Evolutionary conservation across 495 filamentous ascomycete species (phyloP).

Genomic region (Aeminium ludgeri): DNA sequence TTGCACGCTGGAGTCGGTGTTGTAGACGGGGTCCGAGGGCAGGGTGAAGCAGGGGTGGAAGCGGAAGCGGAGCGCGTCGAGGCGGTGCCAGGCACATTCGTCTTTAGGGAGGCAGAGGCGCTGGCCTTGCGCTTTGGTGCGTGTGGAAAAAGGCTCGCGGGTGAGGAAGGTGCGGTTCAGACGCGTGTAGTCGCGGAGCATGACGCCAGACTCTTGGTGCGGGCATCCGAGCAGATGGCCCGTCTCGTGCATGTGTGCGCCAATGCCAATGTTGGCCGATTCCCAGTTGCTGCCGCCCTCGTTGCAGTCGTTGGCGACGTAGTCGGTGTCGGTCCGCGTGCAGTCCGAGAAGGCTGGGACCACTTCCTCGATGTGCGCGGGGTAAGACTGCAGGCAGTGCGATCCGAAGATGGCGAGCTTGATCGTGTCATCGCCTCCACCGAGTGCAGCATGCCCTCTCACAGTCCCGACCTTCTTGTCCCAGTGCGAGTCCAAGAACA

Average conservation of each 20-base stretch:
- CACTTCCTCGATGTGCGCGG: slow-evolving; percentile 66
- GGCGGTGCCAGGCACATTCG: slow-evolving; percentile 75
- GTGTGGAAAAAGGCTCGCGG: slow-evolving; percentile 64
- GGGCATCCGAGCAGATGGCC: slow-evolving; percentile 80
- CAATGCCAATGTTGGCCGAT: slow-evolving; percentile 77
- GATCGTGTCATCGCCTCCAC: slow-evolving; percentile 49
- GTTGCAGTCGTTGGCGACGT: slow-evolving; percentile 67
- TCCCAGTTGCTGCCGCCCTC: slow-evolving; percentile 84
- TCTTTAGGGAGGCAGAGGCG: slow-evolving; percentile 55
- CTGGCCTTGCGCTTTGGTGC: slow-evolving; percentile 61
- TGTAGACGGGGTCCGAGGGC: slow-evolving; percentile 52
- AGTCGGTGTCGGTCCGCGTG: slow-evolving; percentile 65
- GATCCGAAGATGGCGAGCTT: slow-evolving; percentile 81
- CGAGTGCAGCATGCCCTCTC: slow-evolving; percentile 65
- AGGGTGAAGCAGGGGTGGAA: slow-evolving; percentile 81
- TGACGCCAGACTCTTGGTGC: slow-evolving; percentile 71
- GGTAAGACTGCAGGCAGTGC: slow-evolving; percentile 75
- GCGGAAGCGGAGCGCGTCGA: slow-evolving; percentile 75
- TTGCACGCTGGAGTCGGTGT: slow-evolving; percentile 62
- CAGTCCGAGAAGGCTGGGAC: slow-evolving; percentile 76
- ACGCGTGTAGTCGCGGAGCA: slow-evolving; percentile 70
- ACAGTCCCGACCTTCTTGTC: slow-evolving; percentile 51
- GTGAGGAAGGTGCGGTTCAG: slow-evolving; percentile 69
- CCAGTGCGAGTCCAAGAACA: slow-evolving; percentile 79
- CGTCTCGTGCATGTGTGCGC: slow-evolving; percentile 75